Evolutionary conservation across 177 flowering plant species (phyloP).

Genomic region (Tripterygium wilfordii): DNA sequence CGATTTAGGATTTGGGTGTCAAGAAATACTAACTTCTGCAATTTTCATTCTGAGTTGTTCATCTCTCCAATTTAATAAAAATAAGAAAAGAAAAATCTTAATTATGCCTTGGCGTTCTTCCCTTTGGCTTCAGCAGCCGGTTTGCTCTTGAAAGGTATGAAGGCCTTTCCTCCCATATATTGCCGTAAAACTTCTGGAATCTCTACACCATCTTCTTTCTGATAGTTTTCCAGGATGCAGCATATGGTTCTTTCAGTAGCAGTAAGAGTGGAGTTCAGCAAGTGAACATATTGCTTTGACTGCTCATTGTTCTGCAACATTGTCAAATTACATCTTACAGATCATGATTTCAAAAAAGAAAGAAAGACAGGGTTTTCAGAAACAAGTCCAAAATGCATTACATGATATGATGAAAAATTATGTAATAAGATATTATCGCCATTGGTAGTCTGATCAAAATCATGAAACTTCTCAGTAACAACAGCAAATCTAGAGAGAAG

Average conservation of each 20-base stretch:
- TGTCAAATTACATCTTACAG: constrained; percentile 6
- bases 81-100: background rate
- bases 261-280: constrained; percentile 87
- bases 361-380: no score
- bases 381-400: no score
- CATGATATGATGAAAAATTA: no score
- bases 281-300: constrained; percentile 73
- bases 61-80: background rate
- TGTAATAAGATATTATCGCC: no score
- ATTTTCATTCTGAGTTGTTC: background rate
- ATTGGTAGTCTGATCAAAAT: no score
- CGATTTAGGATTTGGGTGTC: no score
- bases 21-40: background rate
- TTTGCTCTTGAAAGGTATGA: constrained; percentile 48
- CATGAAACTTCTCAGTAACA: no score
- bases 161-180: constrained; percentile 59
- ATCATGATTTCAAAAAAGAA: no score
- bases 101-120: constrained; percentile 47
- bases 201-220: constrained; percentile 80
- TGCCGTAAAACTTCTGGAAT: constrained; percentile 47
- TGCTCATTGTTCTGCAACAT: constrained; percentile 69
- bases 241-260: constrained; percentile 94
- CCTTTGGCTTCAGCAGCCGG: constrained; percentile 41
- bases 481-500: no score
- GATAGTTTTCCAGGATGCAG: constrained; percentile 88